Percentiles rank a stretch among this genome's conserved stretches.
These are phyloP conservation scores for Parietaria judaica DNA, from an alignment of 306 rosid species.

Conservation along the genomic window DNA sequence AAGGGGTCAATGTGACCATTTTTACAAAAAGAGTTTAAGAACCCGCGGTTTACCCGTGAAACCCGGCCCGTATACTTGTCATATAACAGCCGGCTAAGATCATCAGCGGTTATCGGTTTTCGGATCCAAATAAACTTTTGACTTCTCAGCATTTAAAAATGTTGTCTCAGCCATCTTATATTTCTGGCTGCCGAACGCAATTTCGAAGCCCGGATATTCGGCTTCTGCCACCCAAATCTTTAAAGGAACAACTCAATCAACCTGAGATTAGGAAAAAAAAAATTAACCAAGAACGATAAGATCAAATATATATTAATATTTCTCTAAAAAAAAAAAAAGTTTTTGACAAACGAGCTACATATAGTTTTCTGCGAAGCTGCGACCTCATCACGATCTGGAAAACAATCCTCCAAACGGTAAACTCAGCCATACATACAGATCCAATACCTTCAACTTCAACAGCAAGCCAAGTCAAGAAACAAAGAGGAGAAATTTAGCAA, in stretches of 20 bases:
- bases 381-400: slow-evolving; percentile 74
- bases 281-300: too few species aligned
- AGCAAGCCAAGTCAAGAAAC: slow-evolving; percentile 29
- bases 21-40: too few species aligned
- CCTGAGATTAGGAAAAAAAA: too few species aligned
- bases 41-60: too few species aligned
- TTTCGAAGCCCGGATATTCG: slow-evolving; percentile 30
- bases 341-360: slow-evolving; percentile 68
- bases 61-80: too few species aligned
- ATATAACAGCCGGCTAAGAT: too few species aligned
- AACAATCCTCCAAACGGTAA: slow-evolving; percentile 73
- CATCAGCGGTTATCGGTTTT: too few species aligned
- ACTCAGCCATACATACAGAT: slow-evolving; percentile 95
- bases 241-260: slow-evolving; percentile 81
- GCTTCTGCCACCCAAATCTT: slow-evolving; percentile 68
- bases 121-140: too few species aligned
- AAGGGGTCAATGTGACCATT: too few species aligned
- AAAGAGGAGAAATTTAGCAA: too few species aligned
- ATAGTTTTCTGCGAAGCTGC: slow-evolving; percentile 72
- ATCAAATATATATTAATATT: too few species aligned
- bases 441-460: slow-evolving; percentile 85
- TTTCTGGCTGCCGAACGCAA: slow-evolving; percentile 19
- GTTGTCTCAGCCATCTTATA: slow-evolving; percentile 19
- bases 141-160: background rate
- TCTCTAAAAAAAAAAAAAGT: too few species aligned